Conservation (phyloP, 1,139 yeast genomes). For the Kluyveromyces sp. region DNA sequence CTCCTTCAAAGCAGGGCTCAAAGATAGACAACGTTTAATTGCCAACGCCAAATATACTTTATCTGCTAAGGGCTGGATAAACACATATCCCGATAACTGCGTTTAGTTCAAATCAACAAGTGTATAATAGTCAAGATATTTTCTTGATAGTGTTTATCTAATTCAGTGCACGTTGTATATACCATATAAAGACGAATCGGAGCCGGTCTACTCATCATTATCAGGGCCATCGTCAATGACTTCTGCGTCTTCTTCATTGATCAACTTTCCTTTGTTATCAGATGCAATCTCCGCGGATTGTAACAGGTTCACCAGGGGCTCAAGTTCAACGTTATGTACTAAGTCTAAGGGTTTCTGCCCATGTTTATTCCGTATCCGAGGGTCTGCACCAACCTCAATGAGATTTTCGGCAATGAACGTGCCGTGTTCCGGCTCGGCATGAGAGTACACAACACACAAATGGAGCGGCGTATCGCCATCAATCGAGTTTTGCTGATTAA, state of each 20-base stretch:
- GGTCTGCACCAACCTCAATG: constrained; percentile 90
- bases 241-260: constrained; percentile 25
- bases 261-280: constrained; percentile 26
- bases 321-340: constrained; percentile 43
- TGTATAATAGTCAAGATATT: no score
- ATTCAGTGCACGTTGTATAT: not conserved
- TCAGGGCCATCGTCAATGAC: constrained; percentile 27
- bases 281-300: constrained; percentile 79
- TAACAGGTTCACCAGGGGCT: constrained; percentile 51
- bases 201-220: constrained; percentile 9
- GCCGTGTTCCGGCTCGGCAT: constrained; percentile 81
- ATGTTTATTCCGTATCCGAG: constrained; percentile 48
- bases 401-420: constrained; percentile 70
- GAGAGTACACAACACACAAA: constrained; percentile 68
- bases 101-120: no score
- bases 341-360: constrained; percentile 73
- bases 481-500: constrained; percentile 65
- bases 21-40: constrained; percentile 17
- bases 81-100: constrained; percentile 12
- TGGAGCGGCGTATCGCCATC: constrained; percentile 90
- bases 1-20: constrained; percentile 21
- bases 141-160: not conserved
- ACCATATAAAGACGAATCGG: constrained; percentile 1
- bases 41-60: constrained; percentile 12
- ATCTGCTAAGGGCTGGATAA: constrained; percentile 29